Evolutionary conservation across 768 basidiomycete species (phyloP).

Genomic region (Fomitopsis serialis): DNA sequence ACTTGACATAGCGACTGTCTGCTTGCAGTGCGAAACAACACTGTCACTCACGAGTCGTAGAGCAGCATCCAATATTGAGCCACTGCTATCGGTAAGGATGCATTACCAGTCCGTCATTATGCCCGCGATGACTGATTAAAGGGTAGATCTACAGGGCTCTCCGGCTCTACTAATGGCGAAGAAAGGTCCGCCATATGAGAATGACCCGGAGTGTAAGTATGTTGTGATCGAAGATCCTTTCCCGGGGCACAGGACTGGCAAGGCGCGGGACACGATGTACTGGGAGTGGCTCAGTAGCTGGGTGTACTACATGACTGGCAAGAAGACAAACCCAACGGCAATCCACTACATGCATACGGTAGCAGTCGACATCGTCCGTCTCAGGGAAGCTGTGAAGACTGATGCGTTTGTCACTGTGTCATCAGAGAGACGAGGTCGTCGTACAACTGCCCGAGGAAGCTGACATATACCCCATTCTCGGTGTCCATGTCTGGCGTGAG

Average conservation of each 20-base stretch:
- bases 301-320: constrained; percentile 18
- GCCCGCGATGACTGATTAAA: too few species aligned
- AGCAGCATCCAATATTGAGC: too few species aligned
- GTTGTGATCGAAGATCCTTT: constrained; percentile 24
- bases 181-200: constrained; percentile 21
- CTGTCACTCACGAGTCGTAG: too few species aligned
- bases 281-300: constrained; percentile 18
- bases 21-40: too few species aligned
- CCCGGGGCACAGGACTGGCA: constrained; percentile 15
- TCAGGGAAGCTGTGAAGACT: too few species aligned
- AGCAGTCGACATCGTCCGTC: too few species aligned
- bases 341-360: constrained; percentile 20
- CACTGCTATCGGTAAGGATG: too few species aligned
- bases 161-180: neutral
- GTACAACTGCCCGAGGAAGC: constrained; percentile 15
- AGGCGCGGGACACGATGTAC: constrained; percentile 9
- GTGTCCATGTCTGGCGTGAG: constrained; percentile 19
- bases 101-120: too few species aligned
- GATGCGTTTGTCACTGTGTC: neutral
- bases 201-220: constrained; percentile 21
- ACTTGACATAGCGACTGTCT: too few species aligned
- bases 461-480: constrained; percentile 17
- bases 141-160: neutral
- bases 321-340: constrained; percentile 6
- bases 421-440: constrained; percentile 19